Evolutionary conservation across 2,329 filamentous ascomycete genomes (phyloP), one percentile per base, ranked within the genome.

Genomic region (Xylariaceae sp.): DNA sequence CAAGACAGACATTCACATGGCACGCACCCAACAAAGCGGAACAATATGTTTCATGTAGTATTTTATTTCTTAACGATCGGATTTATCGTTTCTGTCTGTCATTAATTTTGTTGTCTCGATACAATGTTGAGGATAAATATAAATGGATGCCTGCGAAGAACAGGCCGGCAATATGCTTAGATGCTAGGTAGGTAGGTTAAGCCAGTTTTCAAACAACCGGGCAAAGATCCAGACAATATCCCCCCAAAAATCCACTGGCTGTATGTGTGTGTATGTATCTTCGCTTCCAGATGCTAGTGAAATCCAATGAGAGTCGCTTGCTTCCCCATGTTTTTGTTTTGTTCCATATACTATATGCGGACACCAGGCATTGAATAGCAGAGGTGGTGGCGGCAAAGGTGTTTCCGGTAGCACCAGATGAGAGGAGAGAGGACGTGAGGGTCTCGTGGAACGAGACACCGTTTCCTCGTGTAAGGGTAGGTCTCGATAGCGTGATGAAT

Each of bases 271-370:
- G 7, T 42, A 42, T 42, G 9, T 10, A 55, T 57, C 60, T 53
- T 59, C 54, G 63, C 56, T 62, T 62, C 65, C 61, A 15, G 53
- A 62, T 65, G 58, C 64, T 62, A 60, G 23, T 62, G 65, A 65
- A 57, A 65, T 56, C 56, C 52, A 65, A 64, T 61, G 56, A 66
- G 64, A 57, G 60, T 64, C 64, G 66, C 67, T 67, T 63, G 58
- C 51, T 64, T 63, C 59, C 60, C 55, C 54, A 65, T 66, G 63
- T 59, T 64, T 54, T 58, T 64, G 62, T 63, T 63, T 55, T 64
- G 62, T 65, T 63, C 58, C 58, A 51, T 52, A 61, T 61, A 62
- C 37, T 45, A 3, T 8, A 45, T 60, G 56, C 10, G 18, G 34
- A 4, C 13, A 49, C 45, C 62, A 59, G 56, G 53, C 52, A 55